A percentile compares a stretch with the other conserved stretches of the same genome.
Conservation (phyloP, 176 grass and related monocot genomes). For the Echinochloa phyllopogon region DNA sequence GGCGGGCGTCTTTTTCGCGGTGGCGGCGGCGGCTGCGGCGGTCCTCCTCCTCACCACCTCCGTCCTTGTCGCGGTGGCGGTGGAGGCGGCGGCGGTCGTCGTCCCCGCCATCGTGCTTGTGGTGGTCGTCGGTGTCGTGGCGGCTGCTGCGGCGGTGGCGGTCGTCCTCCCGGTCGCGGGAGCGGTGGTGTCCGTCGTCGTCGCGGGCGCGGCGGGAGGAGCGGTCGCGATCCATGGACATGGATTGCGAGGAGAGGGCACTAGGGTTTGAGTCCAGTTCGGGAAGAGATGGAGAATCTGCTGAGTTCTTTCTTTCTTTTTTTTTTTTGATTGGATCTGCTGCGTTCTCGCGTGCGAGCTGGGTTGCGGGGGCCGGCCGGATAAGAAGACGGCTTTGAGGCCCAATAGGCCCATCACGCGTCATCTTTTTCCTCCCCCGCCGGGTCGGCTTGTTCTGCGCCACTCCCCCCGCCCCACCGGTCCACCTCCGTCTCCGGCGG, state of each 20-base stretch:
- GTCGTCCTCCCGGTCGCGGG: conserved; percentile 53
- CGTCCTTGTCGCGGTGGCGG: conserved; percentile 33
- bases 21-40: conserved; percentile 29
- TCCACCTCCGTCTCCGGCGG: too few relatives aligned
- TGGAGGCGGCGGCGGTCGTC: neutral
- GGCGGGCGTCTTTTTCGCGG: conserved; percentile 30
- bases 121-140: conserved; percentile 23
- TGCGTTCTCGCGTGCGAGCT: too few relatives aligned
- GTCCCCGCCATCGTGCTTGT: conserved; percentile 35
- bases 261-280: conserved; percentile 43
- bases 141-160: conserved; percentile 38
- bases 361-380: too few relatives aligned
- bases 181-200: conserved; percentile 40
- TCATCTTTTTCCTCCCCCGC: too few relatives aligned
- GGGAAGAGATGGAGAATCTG: too few relatives aligned
- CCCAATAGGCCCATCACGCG: too few relatives aligned
- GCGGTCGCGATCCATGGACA: conserved; percentile 64
- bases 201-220: conserved; percentile 42
- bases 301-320: too few relatives aligned
- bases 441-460: too few relatives aligned
- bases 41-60: neutral
- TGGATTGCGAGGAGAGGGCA: neutral
- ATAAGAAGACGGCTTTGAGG: too few relatives aligned
- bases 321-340: too few relatives aligned
- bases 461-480: too few relatives aligned